A percentile compares a stretch with the other conserved stretches of the same genome.
phyloP scores from a whole-genome alignment of 2,329 filamentous ascomycete species.

The Teratosphaeria zuluensis region DNA sequence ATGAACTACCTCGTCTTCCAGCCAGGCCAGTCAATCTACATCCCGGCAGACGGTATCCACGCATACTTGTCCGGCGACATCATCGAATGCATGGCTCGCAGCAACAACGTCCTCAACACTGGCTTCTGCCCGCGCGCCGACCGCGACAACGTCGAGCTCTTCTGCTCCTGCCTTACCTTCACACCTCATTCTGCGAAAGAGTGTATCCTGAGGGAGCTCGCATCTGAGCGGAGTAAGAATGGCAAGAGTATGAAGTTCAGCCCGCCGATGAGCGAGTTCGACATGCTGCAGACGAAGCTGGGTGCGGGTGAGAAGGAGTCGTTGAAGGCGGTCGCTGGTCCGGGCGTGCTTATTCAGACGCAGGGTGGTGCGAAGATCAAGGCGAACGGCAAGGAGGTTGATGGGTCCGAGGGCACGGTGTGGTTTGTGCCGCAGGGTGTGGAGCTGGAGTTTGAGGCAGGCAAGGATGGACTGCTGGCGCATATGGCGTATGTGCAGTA shows the following conservation, averaged over 20 bases:
- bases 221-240: constrained; percentile 42
- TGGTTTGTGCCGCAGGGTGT: constrained; percentile 56
- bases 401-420: constrained; percentile 52
- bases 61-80: constrained; percentile 65
- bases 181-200: constrained; percentile 49
- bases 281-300: constrained; percentile 54
- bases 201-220: constrained; percentile 42
- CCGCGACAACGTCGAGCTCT: constrained; percentile 54
- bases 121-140: constrained; percentile 63
- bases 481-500: constrained; percentile 41
- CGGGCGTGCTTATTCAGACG: constrained; percentile 54
- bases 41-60: constrained; percentile 65
- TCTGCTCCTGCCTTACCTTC: constrained; percentile 55
- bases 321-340: constrained; percentile 47
- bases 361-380: constrained; percentile 49
- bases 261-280: constrained; percentile 63
- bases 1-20: constrained; percentile 65
- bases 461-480: constrained; percentile 33
- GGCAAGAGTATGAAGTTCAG: constrained; percentile 55
- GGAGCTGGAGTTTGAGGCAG: constrained; percentile 37
- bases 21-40: constrained; percentile 58
- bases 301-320: constrained; percentile 48
- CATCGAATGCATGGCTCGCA: constrained; percentile 69
- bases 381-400: constrained; percentile 42
- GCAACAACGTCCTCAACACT: constrained; percentile 54